Evolutionary conservation across 2,329 filamentous ascomycete genomes (phyloP), one percentile per base, ranked within the genome.

Genomic region (Magnaporthiopsis incrustans): DNA sequence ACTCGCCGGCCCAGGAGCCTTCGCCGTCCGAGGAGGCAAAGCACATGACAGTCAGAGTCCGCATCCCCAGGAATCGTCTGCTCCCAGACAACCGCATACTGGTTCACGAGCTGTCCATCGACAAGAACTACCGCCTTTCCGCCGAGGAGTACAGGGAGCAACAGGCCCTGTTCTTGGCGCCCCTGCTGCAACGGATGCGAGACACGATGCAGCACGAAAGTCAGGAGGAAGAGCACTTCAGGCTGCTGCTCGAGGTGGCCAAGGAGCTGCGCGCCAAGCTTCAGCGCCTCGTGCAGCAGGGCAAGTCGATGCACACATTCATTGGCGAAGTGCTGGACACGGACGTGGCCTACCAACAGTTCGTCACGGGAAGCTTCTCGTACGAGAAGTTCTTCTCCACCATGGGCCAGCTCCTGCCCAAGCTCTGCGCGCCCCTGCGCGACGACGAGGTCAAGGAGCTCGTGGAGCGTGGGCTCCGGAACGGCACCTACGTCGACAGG

Each of bases 341-440:
- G 1, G 87, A 91, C 56, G 81, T 89, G 67, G 87, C 92, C 33
- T 81, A 83, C 66, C 83, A 82, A 57, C 89, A 93, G 68, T 91
- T 90, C 70, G 78, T 79, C 12, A 81, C 86, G 64, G 90, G 90
- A 18, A 85, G 85, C 61, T 94, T 94, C 73, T 93, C 90, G 0
- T 93, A 93, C 68, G 87, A 90, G 68, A 89, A 86, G 65, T 93
- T 94, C 75, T 94, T 94, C 72, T 78, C 81, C 2, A 89, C 91
- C 67, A 91, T 94, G 82, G 86, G 85, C 1, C 84, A 85, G 2
- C 82, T 95, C 60, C 79, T 95, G 61, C 90, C 90, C 7, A 90
- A 90, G 72, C 83, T 95, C 18, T 94, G 91, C 70, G 91, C 91
- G 0, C 91, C 91, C 0, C 87, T 91, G 71, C 82, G 91, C n/a